Evolutionary conservation across 1,139 yeast genomes (phyloP), one percentile per base, ranked within the genome.

Genomic region (Diutina scorzettiae): DNA sequence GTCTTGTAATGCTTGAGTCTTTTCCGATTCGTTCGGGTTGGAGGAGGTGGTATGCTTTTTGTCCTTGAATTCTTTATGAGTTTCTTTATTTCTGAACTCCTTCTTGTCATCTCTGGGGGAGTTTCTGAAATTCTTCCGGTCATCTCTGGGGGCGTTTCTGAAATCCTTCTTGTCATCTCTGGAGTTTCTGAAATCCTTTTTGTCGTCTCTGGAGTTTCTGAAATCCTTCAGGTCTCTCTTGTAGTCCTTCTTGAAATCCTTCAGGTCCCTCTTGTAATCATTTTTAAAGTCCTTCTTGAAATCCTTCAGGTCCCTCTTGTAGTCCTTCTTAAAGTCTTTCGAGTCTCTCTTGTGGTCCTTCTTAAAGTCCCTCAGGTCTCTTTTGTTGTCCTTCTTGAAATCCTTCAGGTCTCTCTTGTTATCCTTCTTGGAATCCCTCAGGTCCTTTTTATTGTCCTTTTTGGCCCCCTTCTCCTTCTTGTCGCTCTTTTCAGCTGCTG

Each of bases 321-420:
- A n/a, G 6, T 41, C 40, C 31, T 37, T 44, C 32, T 48, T 28
- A 47, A 45, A 12, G 39, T 47, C 33, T 25, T 43, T 41, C 9
- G 37, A 34, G 8, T 39, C n/a, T 20, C 42, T 42, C 30, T 43
- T 46, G 28, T 40, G 20, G 9, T 25, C 27, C 33, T 40, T 43
- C 40, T 40, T 43, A 43, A 50, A 51, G 44, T 50, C 48, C 45
- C 53, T 47, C 21, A 16, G 18, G 18, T 29, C 8, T 41, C 48
- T 48, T 40, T 55, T 57, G 46, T 53, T 54, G 39, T 45, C 53
- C 43, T 53, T 53, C 30, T 48, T 47, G 28, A 49, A 53, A 45
- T 56, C 17, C 29, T 17, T 8, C 4, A 18, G 17, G 11, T 12
- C n/a, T 23, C 27, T 17, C 30, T 37, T 27, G 19, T 23, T 14